Percentiles rank a stretch among this genome's conserved stretches.
Evolutionary conservation across 192 early-diverging fungal species (phyloP).

Genomic region (Entrophospora sp.): DNA sequence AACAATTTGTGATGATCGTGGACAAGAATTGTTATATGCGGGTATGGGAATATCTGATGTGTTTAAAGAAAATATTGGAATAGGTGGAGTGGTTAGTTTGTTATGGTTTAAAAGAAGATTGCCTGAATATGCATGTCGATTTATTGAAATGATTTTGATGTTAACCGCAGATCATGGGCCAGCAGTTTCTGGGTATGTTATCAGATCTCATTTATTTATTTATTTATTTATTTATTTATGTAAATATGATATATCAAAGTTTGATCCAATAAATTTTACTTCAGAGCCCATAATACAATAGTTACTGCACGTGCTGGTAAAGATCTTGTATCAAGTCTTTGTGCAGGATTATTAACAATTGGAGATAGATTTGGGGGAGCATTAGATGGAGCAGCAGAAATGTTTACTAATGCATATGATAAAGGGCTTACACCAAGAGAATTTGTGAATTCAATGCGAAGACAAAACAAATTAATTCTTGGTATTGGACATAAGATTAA

Average conservation of each 20-base stretch:
- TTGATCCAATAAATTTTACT: constrained; percentile 40
- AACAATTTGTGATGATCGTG: constrained; percentile 98
- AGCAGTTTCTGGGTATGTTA: constrained; percentile 86
- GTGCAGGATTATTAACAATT: constrained; percentile 92
- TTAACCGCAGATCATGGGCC: constrained; percentile 99
- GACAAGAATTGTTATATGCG: constrained; percentile 96
- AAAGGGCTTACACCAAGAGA: constrained; percentile 84
- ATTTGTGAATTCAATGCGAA: constrained; percentile 91
- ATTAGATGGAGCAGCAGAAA: constrained; percentile 90
- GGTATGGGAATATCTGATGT: constrained; percentile 98
- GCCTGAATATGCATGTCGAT: constrained; percentile 89
- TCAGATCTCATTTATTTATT: too few species aligned
- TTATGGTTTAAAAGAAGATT: constrained; percentile 98
- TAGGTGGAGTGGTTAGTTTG: constrained; percentile 93
- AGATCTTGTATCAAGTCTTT: constrained; percentile 92
- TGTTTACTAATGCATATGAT: constrained; percentile 90
- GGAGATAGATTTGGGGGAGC: constrained; percentile 96
- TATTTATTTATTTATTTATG: too few species aligned
- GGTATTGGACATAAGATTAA: constrained; percentile 99
- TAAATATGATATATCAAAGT: neutral
- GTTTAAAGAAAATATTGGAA: constrained; percentile 97
- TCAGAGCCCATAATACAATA: constrained; percentile 78
- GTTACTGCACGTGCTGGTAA: constrained; percentile 95
- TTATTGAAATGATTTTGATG: constrained; percentile 99
- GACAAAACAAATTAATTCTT: constrained; percentile 93